Conservation (phyloP, 2,329 filamentous ascomycete genomes). For the Talaromyces sp. region DNA sequence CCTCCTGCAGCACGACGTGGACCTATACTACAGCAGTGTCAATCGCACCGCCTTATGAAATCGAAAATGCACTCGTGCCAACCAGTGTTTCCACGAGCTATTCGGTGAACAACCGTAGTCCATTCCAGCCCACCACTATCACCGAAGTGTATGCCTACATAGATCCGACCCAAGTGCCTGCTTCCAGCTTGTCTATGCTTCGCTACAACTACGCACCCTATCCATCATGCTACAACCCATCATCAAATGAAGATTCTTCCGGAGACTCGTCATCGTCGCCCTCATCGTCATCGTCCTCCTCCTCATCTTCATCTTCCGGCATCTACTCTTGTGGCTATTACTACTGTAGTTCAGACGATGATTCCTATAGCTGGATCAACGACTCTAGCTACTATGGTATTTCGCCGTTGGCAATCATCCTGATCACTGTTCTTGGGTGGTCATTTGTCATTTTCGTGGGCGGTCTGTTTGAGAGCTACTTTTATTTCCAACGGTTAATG, state of each 20-base stretch:
- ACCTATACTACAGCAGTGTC: slow-evolving; percentile 24
- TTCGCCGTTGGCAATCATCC: slow-evolving; percentile 25
- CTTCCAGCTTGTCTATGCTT: slow-evolving; percentile 21
- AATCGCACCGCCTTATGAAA: slow-evolving; percentile 21
- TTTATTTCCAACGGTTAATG: slow-evolving; percentile 33
- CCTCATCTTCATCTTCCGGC: background rate
- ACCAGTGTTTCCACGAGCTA: slow-evolving; percentile 24
- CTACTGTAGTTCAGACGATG: slow-evolving; percentile 15
- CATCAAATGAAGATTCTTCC: slow-evolving; percentile 6
- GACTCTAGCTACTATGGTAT: slow-evolving; percentile 24
- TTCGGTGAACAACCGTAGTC: slow-evolving; percentile 22
- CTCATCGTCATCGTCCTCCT: background rate
- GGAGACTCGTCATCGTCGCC: slow-evolving; percentile 7
- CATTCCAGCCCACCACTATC: slow-evolving; percentile 28
- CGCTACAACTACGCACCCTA: slow-evolving; percentile 21
- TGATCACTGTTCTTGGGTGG: slow-evolving; percentile 29
- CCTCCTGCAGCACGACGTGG: slow-evolving; percentile 29
- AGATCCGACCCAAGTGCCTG: slow-evolving; percentile 30
- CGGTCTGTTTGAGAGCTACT: slow-evolving; percentile 30
- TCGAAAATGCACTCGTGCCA: slow-evolving; percentile 22
- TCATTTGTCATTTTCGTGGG: slow-evolving; percentile 26
- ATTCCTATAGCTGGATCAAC: slow-evolving; percentile 23
- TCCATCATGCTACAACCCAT: slow-evolving; percentile 15
- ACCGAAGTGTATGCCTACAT: slow-evolving; percentile 27
- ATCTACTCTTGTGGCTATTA: slow-evolving; percentile 6